Conservation (phyloP, 2,329 filamentous ascomycete genomes). For the Dryadomyces quercus-mongolicae region DNA sequence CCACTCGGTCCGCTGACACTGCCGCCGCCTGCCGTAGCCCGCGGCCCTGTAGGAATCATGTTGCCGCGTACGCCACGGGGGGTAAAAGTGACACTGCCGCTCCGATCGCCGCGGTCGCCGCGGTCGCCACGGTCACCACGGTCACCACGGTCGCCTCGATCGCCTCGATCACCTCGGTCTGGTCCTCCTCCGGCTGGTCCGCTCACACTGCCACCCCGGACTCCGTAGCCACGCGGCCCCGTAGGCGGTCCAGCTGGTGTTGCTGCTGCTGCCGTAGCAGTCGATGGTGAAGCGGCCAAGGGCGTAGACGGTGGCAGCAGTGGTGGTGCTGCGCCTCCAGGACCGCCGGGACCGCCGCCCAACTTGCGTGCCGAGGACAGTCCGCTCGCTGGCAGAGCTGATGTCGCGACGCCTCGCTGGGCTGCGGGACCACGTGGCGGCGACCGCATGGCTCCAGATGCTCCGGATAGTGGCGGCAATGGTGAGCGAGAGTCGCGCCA, state of each 20-base stretch:
- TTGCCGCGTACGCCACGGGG: conserved; percentile 13
- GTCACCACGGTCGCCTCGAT: too few relatives aligned
- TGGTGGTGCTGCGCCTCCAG: too few relatives aligned
- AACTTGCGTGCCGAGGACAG: background rate
- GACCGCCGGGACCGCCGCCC: background rate
- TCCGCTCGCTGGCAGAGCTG: background rate
- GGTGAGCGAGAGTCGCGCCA: background rate
- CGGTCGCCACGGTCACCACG: too few relatives aligned
- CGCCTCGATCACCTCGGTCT: background rate
- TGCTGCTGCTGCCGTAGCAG: conserved; percentile 17
- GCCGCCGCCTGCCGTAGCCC: conserved; percentile 15
- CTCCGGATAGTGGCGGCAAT: background rate
- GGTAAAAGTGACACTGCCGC: background rate
- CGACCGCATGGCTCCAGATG: background rate
- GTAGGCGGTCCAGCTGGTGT: conserved; percentile 18
- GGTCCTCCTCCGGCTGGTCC: background rate
- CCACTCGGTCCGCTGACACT: background rate
- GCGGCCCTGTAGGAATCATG: conserved; percentile 31
- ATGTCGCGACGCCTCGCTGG: background rate
- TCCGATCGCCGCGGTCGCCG: background rate
- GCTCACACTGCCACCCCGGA: background rate
- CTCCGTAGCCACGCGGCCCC: conserved; percentile 8
- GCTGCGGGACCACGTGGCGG: background rate
- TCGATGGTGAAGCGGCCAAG: conserved; percentile 19
- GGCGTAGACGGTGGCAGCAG: background rate